Evolutionary conservation across 495 filamentous ascomycete genomes (phyloP).

Genomic region (Aspergillus steynii): DNA sequence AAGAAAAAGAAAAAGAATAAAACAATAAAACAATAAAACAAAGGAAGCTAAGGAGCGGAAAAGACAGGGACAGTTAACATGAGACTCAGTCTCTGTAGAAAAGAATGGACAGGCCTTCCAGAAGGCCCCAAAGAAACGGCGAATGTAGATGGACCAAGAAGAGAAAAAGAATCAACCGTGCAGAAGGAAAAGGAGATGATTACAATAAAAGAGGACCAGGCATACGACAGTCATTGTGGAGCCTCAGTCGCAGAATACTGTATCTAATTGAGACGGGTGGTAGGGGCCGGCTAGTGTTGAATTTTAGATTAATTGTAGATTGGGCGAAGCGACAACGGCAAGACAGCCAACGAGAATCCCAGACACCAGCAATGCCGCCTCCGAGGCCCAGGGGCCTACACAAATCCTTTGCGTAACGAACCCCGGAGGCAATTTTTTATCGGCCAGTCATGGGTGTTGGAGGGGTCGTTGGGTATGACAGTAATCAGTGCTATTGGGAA

Average conservation of each 20-base stretch:
- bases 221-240: slow-evolving; percentile 18
- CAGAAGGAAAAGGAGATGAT: slow-evolving; percentile 12
- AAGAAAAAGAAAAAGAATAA: slow-evolving; percentile 14
- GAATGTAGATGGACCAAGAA: slow-evolving; percentile 14
- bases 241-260: slow-evolving; percentile 15
- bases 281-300: slow-evolving; percentile 19
- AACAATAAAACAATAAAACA: slow-evolving; percentile 13
- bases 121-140: slow-evolving; percentile 37
- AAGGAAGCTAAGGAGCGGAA: slow-evolving; percentile 11
- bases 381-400: slow-evolving; percentile 4
- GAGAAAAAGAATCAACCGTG: slow-evolving; percentile 14
- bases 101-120: slow-evolving; percentile 52
- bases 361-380: slow-evolving; percentile 15
- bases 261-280: slow-evolving; percentile 34
- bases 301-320: slow-evolving; percentile 17
- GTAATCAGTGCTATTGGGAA: slow-evolving; percentile 15
- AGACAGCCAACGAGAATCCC: slow-evolving; percentile 13
- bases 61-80: slow-evolving; percentile 2
- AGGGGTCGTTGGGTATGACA: slow-evolving; percentile 6
- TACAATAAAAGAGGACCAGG: slow-evolving; percentile 16
- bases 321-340: slow-evolving; percentile 14
- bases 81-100: slow-evolving; percentile 26
- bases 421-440: slow-evolving; percentile 3
- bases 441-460: slow-evolving; percentile 6
- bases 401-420: slow-evolving; percentile 3